Conservation (phyloP, 768 basidiomycete genomes). For the Boletus barrowsii region DNA sequence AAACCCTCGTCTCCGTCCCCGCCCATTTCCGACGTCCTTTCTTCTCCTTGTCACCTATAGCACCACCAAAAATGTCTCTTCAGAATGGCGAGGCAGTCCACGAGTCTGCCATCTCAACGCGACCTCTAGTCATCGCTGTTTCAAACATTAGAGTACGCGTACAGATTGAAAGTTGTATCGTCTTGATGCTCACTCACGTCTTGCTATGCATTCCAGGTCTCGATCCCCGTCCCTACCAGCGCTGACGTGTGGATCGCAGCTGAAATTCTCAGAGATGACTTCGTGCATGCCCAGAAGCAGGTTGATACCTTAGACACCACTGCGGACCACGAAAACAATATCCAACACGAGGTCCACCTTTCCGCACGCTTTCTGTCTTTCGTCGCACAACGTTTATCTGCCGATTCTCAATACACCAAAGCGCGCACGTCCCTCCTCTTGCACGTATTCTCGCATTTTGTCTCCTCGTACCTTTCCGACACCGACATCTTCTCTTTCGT, state of each 20-base stretch:
- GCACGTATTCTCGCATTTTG: constrained; percentile 76
- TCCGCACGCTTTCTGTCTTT: constrained; percentile 81
- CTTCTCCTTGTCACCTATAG: constrained; percentile 4
- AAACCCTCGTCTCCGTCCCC: constrained; percentile 1
- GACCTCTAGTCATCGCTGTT: constrained; percentile 34
- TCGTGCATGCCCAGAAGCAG: constrained; percentile 61
- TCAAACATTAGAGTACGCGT: constrained; percentile 35
- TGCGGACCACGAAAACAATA: constrained; percentile 48
- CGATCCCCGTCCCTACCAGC: constrained; percentile 82
- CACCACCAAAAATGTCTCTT: constrained; percentile 30
- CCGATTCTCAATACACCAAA: constrained; percentile 48
- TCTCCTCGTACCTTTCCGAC: constrained; percentile 62
- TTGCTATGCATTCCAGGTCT: constrained; percentile 47
- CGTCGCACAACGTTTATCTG: constrained; percentile 60
- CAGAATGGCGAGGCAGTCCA: constrained; percentile 29
- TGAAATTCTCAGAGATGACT: constrained; percentile 89
- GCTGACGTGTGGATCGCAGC: constrained; percentile 88
- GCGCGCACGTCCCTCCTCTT: constrained; percentile 67
- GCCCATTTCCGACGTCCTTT: background rate
- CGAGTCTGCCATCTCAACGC: constrained; percentile 33
- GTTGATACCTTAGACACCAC: constrained; percentile 55
- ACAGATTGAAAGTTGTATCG: constrained; percentile 5
- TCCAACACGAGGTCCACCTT: constrained; percentile 73
- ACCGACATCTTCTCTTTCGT: constrained; percentile 82
- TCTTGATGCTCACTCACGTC: constrained; percentile 4